phyloP scores from a whole-genome alignment of 441 rosid species.

The Erysimum cheiri region DNA sequence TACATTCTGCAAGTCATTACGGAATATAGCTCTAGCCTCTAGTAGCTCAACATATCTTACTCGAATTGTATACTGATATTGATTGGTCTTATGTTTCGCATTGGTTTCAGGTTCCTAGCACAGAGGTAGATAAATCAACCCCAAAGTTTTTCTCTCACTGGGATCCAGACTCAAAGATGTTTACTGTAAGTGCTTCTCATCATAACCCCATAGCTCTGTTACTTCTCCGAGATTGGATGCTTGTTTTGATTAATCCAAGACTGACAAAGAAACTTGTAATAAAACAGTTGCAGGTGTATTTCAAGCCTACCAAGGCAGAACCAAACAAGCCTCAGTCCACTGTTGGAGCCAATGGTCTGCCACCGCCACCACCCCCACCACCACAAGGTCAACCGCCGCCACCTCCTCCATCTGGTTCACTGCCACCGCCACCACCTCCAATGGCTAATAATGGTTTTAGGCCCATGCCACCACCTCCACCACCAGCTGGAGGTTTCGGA shows the following conservation, averaged over 20 bases:
- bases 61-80: constrained; percentile 1
- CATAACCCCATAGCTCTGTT: background rate
- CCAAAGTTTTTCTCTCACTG: constrained; percentile 97
- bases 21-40: background rate
- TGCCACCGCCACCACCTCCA: constrained; percentile 84
- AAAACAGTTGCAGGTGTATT: constrained; percentile 77
- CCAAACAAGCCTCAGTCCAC: constrained; percentile 68
- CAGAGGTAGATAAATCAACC: constrained; percentile 94
- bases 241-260: background rate
- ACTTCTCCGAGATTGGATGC: background rate
- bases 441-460: constrained; percentile 72
- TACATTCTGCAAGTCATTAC: background rate
- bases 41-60: constrained; percentile 18
- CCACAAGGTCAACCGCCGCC: constrained; percentile 70
- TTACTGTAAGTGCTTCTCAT: constrained; percentile 66
- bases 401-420: constrained; percentile 78
- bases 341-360: constrained; percentile 62
- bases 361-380: constrained; percentile 75
- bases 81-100: background rate
- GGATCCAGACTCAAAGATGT: constrained; percentile 99
- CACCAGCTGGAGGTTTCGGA: constrained; percentile 72
- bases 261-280: constrained; percentile 16
- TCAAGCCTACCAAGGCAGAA: constrained; percentile 83
- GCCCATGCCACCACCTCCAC: constrained; percentile 85
- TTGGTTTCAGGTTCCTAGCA: constrained; percentile 88